phyloP scores from a whole-genome alignment of 2,329 filamentous ascomycete species.

The Sclerotinia borealis region DNA sequence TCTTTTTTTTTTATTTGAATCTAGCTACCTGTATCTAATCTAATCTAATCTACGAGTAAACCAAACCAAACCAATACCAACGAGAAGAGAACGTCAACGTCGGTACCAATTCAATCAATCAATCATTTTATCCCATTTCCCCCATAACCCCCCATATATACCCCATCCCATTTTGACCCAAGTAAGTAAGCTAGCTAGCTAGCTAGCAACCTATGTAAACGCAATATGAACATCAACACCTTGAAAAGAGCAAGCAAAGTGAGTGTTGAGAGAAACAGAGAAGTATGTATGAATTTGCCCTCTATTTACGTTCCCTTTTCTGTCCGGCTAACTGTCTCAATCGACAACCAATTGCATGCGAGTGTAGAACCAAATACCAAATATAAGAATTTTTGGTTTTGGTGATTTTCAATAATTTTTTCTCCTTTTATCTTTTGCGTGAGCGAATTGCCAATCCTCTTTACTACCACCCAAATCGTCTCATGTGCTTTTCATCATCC shows the following conservation, averaged over 20 bases:
- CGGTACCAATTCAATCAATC: constrained; percentile 4
- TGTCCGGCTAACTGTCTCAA: background rate
- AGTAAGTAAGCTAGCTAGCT: too few species aligned
- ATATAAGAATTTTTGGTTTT: background rate
- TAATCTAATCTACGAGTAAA: too few species aligned
- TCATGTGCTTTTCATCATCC: constrained; percentile 8
- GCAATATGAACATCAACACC: background rate
- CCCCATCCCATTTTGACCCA: background rate
- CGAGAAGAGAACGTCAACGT: background rate
- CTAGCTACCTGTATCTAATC: too few species aligned
- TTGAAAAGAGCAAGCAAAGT: background rate
- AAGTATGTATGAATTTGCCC: background rate
- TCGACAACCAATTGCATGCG: background rate
- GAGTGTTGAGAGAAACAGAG: background rate
- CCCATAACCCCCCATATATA: too few species aligned
- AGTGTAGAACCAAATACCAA: background rate
- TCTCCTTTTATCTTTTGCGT: constrained; percentile 5
- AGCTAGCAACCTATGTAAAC: background rate
- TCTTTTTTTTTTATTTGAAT: too few species aligned
- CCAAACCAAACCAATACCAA: too few species aligned
- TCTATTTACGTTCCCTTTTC: background rate
- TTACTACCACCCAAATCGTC: constrained; percentile 5
- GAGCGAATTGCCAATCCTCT: constrained; percentile 8
- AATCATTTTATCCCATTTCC: constrained; percentile 5
- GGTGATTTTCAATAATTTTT: background rate